These are phyloP conservation scores for Diplodia sapinea DNA, from an alignment of 2,329 filamentous ascomycete species.

Conservation along the genomic window DNA sequence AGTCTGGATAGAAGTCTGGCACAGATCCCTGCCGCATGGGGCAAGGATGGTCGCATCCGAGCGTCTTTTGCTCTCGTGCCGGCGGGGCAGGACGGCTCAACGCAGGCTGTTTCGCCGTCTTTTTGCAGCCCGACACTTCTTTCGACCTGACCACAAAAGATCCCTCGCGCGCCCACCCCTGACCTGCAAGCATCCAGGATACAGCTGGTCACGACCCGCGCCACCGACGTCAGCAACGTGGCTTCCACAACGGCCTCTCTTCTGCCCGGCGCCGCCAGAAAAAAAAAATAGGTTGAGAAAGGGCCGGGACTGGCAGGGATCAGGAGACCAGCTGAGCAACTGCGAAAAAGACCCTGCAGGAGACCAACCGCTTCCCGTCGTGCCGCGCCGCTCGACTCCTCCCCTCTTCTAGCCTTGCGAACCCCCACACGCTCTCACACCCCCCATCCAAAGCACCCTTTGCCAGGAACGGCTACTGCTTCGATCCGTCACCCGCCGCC, in stretches of 20 bases:
- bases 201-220: slow-evolving; percentile 10
- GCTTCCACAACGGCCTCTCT: slow-evolving; percentile 4
- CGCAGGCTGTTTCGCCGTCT: slow-evolving; percentile 25
- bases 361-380: slow-evolving; percentile 14
- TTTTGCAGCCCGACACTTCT: slow-evolving; percentile 28
- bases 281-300: slow-evolving; percentile 21
- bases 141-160: slow-evolving; percentile 24
- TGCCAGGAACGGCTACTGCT: slow-evolving; percentile 10
- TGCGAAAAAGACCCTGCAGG: slow-evolving; percentile 26
- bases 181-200: slow-evolving; percentile 16
- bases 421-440: slow-evolving; percentile 20
- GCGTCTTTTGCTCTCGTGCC: slow-evolving; percentile 15
- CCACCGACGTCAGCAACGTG: slow-evolving; percentile 26
- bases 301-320: slow-evolving; percentile 23
- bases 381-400: slow-evolving; percentile 16
- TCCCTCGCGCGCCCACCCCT: slow-evolving; percentile 17
- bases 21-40: slow-evolving; percentile 23
- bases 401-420: slow-evolving; percentile 20
- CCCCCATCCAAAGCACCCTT: slow-evolving; percentile 1
- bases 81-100: slow-evolving; percentile 25
- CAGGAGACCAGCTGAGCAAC: slow-evolving; percentile 28
- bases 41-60: slow-evolving; percentile 26
- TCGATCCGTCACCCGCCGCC: not conserved
- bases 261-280: slow-evolving; percentile 5
- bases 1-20: slow-evolving; percentile 25